Evolutionary conservation across 805 yeast genomes (phyloP), one percentile per base, ranked within the genome.

Genomic region (Spathaspora arborariae): DNA sequence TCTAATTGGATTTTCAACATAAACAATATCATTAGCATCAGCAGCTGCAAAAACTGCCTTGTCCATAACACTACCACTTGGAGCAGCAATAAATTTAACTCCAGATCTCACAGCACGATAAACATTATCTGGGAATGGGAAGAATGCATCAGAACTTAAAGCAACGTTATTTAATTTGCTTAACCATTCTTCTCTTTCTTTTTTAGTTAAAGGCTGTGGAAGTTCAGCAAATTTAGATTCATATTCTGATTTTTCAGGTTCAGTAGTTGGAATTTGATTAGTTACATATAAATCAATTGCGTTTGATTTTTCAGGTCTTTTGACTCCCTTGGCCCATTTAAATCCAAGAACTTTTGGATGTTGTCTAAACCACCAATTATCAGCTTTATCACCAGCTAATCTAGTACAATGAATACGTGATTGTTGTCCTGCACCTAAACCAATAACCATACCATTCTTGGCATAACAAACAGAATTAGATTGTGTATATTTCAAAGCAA

Each of bases 311-410:
- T 94, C 99, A 53, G 98, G 97, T 76, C 97, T 88, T 81, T 94
- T 94, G 57, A 86, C 86, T 63, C 98, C 98, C 76, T 89, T 89
- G 53, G 96, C 96, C 98, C 98, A 94, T 74, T 92, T 81, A 81
- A 94, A 86, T 20, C 74, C 94, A 50, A 94, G 74, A 7, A 94
- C 98, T 65, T 76, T 82, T 57, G 98, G 98, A 72, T 94, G 99
- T 72, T 94, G 98, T 78, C 99, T 86, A 64, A 94, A 80, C 99
- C 99, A 94, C 98, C 98, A 94, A 81, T 91, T 91, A 70, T 94
- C 97, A 56, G 98, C 97, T 79, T 94, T 94, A 64, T 94, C 99
- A 67, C 99, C 99, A 44, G 99, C 99, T 58, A 94, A 81, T 76
- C 99, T 85, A 42, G 99, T 94, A 76, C 99, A 94, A 77, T 94